These are phyloP conservation scores for Microglena sp. DNA, from an alignment of 139 green algal genomes.

Conservation along the genomic window DNA sequence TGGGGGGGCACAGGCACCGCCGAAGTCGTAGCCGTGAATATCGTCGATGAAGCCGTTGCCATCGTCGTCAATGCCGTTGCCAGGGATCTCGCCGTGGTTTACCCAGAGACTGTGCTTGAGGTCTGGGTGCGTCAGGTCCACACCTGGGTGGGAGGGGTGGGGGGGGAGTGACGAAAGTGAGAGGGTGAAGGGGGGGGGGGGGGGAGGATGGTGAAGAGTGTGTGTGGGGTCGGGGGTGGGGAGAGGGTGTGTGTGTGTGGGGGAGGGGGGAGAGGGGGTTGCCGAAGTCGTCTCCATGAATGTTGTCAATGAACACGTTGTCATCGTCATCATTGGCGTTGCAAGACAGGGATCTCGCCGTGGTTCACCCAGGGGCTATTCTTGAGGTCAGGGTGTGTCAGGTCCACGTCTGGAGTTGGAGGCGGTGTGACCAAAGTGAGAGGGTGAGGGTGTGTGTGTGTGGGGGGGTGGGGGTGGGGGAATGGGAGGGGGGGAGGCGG, in stretches of 20 bases:
- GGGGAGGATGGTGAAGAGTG: background rate
- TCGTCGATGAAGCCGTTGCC: conserved; percentile 1
- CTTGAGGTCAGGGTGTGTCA: conserved; percentile 46
- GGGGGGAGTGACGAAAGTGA: too few species aligned
- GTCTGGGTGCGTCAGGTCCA: background rate
- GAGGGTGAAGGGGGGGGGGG: too few species aligned
- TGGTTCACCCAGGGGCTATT: conserved; percentile 46
- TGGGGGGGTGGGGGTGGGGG: too few species aligned
- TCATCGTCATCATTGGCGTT: background rate
- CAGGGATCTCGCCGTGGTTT: background rate
- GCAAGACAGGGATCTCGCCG: conserved; percentile 37
- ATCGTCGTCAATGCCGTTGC: background rate
- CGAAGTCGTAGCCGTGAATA: background rate
- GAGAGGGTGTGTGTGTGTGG: background rate
- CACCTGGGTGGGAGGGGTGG: background rate
- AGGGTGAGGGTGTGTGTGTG: too few species aligned
- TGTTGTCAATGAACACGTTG: background rate
- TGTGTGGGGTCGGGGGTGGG: too few species aligned
- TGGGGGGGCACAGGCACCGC: background rate
- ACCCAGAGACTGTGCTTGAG: too few species aligned
- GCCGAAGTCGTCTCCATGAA: background rate
- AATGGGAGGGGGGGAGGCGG: too few species aligned
- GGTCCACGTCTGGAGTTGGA: too few species aligned
- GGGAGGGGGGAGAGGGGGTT: background rate
- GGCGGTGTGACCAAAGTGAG: too few species aligned